These are phyloP conservation scores for Globisporangium cederbergense DNA, from an alignment of 352 stramenopile genomes.

Conservation along the genomic window DNA sequence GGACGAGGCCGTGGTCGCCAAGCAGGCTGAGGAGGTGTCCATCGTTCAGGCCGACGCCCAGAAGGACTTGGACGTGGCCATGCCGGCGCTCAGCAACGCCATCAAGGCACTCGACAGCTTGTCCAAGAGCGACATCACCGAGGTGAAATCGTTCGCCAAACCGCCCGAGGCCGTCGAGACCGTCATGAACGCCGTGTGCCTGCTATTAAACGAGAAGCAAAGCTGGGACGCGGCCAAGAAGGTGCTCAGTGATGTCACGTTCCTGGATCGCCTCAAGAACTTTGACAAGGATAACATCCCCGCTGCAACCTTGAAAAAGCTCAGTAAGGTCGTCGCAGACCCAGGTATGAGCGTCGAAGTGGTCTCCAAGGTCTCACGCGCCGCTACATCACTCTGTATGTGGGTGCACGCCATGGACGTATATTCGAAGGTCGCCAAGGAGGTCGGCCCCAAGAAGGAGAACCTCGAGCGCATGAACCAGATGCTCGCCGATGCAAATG, in stretches of 20 bases:
- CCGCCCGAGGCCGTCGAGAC: constrained; percentile 89
- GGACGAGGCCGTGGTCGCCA: constrained; percentile 89
- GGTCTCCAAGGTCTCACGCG: constrained; percentile 91
- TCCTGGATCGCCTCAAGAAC: constrained; percentile 89
- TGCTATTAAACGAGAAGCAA: constrained; percentile 91
- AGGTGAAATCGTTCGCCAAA: constrained; percentile 94
- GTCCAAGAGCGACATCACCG: constrained; percentile 93
- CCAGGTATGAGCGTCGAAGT: constrained; percentile 89
- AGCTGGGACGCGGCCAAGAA: constrained; percentile 93
- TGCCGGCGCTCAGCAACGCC: constrained; percentile 89
- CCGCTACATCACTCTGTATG: constrained; percentile 90
- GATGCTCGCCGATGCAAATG: constrained; percentile 87
- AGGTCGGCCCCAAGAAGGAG: constrained; percentile 91
- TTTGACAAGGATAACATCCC: constrained; percentile 97
- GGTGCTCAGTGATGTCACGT: constrained; percentile 80
- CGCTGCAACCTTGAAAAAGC: constrained; percentile 83
- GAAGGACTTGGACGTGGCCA: constrained; percentile 90
- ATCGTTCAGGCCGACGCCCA: constrained; percentile 91
- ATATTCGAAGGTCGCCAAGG: constrained; percentile 94
- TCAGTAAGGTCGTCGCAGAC: constrained; percentile 77
- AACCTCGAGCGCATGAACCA: constrained; percentile 91
- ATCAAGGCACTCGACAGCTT: constrained; percentile 88
- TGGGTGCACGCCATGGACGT: constrained; percentile 95
- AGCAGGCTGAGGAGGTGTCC: constrained; percentile 90
- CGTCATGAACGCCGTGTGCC: constrained; percentile 94